These are phyloP conservation scores for Volvariella volvacea DNA, from an alignment of 1,284 basidiomycete genomes.

Conservation along the genomic window DNA sequence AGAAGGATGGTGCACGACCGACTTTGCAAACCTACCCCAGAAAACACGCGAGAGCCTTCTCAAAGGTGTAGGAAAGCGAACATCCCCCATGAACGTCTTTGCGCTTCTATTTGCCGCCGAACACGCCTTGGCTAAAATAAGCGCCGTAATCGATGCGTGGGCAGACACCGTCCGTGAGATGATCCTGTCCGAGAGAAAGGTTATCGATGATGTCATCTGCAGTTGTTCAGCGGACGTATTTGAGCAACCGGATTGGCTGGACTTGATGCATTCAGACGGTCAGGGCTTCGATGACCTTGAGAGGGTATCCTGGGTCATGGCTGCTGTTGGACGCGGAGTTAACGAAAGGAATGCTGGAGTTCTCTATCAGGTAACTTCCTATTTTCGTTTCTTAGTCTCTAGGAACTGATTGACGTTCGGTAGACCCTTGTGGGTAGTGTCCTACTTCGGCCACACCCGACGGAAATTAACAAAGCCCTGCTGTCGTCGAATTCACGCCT, in stretches of 20 bases:
- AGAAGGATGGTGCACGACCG: slow-evolving; percentile 77
- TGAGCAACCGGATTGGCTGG: slow-evolving; percentile 60
- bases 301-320: slow-evolving; percentile 64
- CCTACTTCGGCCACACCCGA: slow-evolving; percentile 61
- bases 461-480: slow-evolving; percentile 51
- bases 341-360: slow-evolving; percentile 54
- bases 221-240: slow-evolving; percentile 58
- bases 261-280: slow-evolving; percentile 65
- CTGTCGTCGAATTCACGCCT: slow-evolving; percentile 60
- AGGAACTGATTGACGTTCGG: slow-evolving; percentile 5
- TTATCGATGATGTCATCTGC: slow-evolving; percentile 56
- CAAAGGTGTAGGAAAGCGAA: slow-evolving; percentile 62
- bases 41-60: slow-evolving; percentile 64
- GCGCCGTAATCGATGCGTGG: slow-evolving; percentile 57
- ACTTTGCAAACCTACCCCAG: slow-evolving; percentile 66
- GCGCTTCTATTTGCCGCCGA: slow-evolving; percentile 63
- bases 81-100: slow-evolving; percentile 60
- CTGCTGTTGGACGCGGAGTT: slow-evolving; percentile 52
- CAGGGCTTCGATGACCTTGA: slow-evolving; percentile 71
- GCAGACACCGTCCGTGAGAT: slow-evolving; percentile 59
- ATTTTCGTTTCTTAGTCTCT: slow-evolving; percentile 4
- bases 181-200: slow-evolving; percentile 51
- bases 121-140: slow-evolving; percentile 50
- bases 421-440: slow-evolving; percentile 73
- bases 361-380: slow-evolving; percentile 59